Percentiles rank a stretch among this genome's conserved stretches.
phyloP scores from a whole-genome alignment of 225 moss, liverwort and hornwort genomes.

The Bryoerythrophyllum caledonicum region DNA sequence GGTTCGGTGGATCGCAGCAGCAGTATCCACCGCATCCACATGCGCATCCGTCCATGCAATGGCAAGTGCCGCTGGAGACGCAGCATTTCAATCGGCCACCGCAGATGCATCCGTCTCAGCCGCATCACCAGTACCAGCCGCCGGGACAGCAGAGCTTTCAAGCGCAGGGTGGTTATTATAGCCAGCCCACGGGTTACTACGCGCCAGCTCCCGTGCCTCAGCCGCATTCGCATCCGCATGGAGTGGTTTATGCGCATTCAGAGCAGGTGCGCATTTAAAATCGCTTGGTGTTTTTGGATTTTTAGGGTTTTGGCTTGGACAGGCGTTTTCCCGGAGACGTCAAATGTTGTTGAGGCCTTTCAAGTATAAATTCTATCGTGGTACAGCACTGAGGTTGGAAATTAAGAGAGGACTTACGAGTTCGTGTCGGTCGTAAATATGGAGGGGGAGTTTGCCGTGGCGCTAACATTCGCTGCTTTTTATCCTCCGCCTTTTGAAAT shows the following conservation, averaged over 20 bases:
- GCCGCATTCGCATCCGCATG: conserved; percentile 54
- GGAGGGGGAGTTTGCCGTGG: conserved; percentile 3
- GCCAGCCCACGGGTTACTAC: conserved; percentile 61
- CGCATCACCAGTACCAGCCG: conserved; percentile 50
- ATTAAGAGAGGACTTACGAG: neutral
- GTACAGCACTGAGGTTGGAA: neutral
- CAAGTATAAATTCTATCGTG: neutral
- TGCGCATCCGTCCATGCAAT: conserved; percentile 44
- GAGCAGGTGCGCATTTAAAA: conserved; percentile 65
- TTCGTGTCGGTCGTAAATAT: neutral
- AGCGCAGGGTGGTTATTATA: conserved; percentile 63
- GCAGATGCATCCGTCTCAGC: conserved; percentile 45
- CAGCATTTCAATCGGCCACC: conserved; percentile 47
- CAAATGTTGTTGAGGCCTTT: neutral
- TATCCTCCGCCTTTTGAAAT: neutral
- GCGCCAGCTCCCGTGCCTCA: conserved; percentile 46
- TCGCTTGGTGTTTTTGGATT: neutral
- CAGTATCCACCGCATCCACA: conserved; percentile 27
- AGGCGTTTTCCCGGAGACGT: neutral
- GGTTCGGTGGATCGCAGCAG: conserved; percentile 47
- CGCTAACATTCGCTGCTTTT: neutral
- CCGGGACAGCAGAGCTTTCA: conserved; percentile 47
- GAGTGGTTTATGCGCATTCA: conserved; percentile 65
- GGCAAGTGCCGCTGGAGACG: conserved; percentile 45
- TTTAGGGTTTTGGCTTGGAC: conserved; percentile 22